Base-by-base conservation (phyloP, 164 flowering plant species). In the Stephania japonica region DNA sequence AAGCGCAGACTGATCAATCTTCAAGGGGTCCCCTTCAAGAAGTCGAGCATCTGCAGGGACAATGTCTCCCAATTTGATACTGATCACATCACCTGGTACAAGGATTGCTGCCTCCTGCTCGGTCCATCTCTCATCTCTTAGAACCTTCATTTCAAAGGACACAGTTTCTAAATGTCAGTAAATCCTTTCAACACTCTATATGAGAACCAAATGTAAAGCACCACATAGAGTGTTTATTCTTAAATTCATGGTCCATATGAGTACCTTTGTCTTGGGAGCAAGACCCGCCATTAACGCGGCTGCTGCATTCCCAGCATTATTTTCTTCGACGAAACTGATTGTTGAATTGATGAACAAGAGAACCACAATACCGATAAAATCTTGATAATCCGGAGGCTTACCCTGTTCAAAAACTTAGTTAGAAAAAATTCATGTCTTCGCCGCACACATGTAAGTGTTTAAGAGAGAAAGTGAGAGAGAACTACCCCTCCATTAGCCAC, bases 11-110 rank as follows among this genome's bases (percentile, higher is more conserved):
- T 92, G 98, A 53, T 93, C 98, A 24, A 93, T 91, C 84, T 93
- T 93, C 18, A 93, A 81, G 10, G 98, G 92, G 76, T 93, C 97
- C 0, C 98, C 98, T 26, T 91, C 91, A 64, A 93, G 70, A 59
- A 93, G 90, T 50, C 98, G 88, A 21, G 92, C 93, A 82, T 93
- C 98, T 7, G 98, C 98, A 24, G 98, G 97, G 70, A 93, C 81
- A 49, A 92, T 89, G 67, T 92, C 98, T 19, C 98, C 98, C 74
- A 92, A 69, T 79, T 92, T 92, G 74, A 92, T 83, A 75, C 97
- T 92, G 8, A 92, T 85, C 27, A 92, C 68, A 75, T 92, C 95
- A 71, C 97, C 96, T 5, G 97, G 97, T 13, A 92, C 97, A 42
- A 92, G 76, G 47, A 92, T 89, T 10, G 87, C 78, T 27, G 98